phyloP scores from a whole-genome alignment of 192 early-diverging fungal species.

The Polychytrium aggregatum region DNA sequence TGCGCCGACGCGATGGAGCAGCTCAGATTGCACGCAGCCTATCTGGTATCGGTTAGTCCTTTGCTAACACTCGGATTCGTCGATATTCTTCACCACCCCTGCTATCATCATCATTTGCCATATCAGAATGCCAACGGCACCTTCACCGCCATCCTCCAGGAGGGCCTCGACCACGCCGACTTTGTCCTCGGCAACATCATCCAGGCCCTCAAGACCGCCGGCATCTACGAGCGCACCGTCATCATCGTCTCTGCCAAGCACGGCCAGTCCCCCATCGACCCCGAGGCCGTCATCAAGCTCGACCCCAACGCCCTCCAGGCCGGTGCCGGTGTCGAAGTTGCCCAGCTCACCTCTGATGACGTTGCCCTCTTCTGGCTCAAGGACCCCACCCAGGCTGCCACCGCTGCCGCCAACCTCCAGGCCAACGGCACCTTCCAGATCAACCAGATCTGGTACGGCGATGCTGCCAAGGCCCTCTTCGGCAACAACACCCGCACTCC shows the following conservation, averaged over 20 bases:
- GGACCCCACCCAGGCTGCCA: neutral
- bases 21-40: no score
- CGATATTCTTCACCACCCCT: neutral
- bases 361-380: constrained; percentile 4
- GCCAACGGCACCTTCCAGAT: constrained; percentile 4
- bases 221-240: neutral
- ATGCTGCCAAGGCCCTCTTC: constrained; percentile 6
- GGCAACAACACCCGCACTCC: constrained; percentile 6
- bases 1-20: no score
- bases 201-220: constrained; percentile 4
- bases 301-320: neutral
- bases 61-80: constrained; percentile 1
- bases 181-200: constrained; percentile 4
- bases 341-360: constrained; percentile 2
- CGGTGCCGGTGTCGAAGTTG: neutral
- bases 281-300: constrained; percentile 2
- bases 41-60: no score
- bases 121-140: constrained; percentile 4
- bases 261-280: constrained; percentile 8
- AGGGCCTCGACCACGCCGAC: constrained; percentile 1
- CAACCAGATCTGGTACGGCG: constrained; percentile 4
- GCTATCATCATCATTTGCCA: neutral
- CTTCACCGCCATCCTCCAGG: constrained; percentile 1
- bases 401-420: neutral
- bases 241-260: constrained; percentile 8